A percentile compares a stretch with the other conserved stretches of the same genome.
Conservation (phyloP, 2,329 filamentous ascomycete species). For the Aureobasidium sp. region DNA sequence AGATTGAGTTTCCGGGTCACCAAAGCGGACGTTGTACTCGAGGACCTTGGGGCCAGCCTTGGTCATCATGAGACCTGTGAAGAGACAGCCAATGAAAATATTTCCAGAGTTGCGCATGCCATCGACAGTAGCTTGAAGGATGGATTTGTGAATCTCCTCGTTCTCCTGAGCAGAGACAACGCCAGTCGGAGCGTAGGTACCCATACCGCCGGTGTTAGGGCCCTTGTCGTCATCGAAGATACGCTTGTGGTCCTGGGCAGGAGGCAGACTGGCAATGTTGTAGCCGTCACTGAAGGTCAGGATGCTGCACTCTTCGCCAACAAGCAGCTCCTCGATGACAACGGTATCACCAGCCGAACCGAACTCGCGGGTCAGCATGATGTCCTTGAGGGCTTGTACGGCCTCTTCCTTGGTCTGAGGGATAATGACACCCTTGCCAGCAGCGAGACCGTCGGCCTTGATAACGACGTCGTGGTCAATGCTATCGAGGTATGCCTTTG, state of each 20-base stretch:
- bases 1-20: constrained; percentile 87
- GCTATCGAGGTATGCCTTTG: constrained; percentile 60
- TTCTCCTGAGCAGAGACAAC: constrained; percentile 54
- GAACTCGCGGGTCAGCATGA: constrained; percentile 86
- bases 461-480: constrained; percentile 74
- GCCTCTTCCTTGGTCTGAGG: constrained; percentile 77
- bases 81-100: constrained; percentile 67
- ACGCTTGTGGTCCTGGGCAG: constrained; percentile 94
- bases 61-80: constrained; percentile 93
- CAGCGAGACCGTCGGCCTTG: constrained; percentile 87
- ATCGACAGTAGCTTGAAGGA: constrained; percentile 82
- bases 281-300: constrained; percentile 88
- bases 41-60: constrained; percentile 71
- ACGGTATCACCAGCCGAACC: constrained; percentile 82
- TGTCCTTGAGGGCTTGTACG: constrained; percentile 70
- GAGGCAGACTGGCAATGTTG: constrained; percentile 73
- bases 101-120: constrained; percentile 75
- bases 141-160: constrained; percentile 67
- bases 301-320: constrained; percentile 87
- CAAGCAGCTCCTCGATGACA: constrained; percentile 89
- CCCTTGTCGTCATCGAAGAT: constrained; percentile 85
- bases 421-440: constrained; percentile 92
- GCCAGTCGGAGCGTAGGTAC: constrained; percentile 76
- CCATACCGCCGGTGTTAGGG: constrained; percentile 96
- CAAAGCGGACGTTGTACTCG: constrained; percentile 91